Percentiles rank a stretch among this genome's conserved stretches.
Conservation (phyloP, 1,284 basidiomycete species). For the Sporisorium scitamineum region DNA sequence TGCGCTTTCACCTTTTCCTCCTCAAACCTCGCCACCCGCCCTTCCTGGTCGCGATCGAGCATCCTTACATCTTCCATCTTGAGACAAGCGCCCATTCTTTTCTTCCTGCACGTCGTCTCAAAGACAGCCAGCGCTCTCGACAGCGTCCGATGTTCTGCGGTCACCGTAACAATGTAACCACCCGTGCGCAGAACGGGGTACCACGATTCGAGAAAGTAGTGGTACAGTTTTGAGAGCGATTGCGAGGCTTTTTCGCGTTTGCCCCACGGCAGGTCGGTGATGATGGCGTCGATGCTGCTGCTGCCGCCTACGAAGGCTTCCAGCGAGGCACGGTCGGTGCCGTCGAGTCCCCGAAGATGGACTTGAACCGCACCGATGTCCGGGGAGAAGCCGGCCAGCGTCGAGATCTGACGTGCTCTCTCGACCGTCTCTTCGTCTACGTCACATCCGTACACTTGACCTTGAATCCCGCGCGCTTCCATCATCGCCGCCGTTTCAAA, state of each 20-base stretch:
- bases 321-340: slow-evolving; percentile 18
- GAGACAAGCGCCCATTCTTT: slow-evolving; percentile 22
- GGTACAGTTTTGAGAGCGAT: slow-evolving; percentile 43
- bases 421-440: slow-evolving; percentile 32
- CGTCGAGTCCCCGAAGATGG: slow-evolving; percentile 23
- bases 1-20: slow-evolving; percentile 39
- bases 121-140: slow-evolving; percentile 35
- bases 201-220: slow-evolving; percentile 41
- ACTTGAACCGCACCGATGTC: slow-evolving; percentile 12
- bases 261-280: slow-evolving; percentile 54
- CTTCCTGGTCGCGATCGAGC: not conserved
- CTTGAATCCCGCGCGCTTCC: slow-evolving; percentile 33
- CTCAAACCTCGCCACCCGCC: slow-evolving; percentile 9
- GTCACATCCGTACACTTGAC: slow-evolving; percentile 43
- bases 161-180: slow-evolving; percentile 41
- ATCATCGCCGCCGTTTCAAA: slow-evolving; percentile 50
- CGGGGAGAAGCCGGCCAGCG: slow-evolving; percentile 26
- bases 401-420: slow-evolving; percentile 27
- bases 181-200: slow-evolving; percentile 40
- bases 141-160: slow-evolving; percentile 47
- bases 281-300: slow-evolving; percentile 45
- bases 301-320: slow-evolving; percentile 38
- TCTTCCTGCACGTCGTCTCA: slow-evolving; percentile 42
- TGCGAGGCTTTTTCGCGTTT: slow-evolving; percentile 42
- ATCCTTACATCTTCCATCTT: slow-evolving; percentile 36